phyloP scores from a whole-genome alignment of 2,329 filamentous ascomycete genomes.

The Sporothrix phasma region DNA sequence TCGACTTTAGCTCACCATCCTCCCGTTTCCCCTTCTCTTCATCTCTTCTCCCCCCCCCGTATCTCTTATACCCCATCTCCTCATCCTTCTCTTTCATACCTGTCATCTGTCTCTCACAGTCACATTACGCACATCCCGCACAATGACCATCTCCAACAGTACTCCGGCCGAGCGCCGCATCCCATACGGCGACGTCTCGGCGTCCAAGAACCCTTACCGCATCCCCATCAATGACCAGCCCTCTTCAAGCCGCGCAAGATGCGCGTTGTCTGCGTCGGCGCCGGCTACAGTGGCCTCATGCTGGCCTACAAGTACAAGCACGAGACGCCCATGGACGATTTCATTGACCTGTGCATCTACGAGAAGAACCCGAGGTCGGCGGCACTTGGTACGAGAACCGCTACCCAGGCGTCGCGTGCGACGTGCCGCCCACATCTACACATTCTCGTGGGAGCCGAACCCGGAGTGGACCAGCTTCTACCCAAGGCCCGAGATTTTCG shows the following conservation, averaged over 20 bases:
- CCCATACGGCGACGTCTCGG: not conserved
- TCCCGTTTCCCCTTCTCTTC: too few species aligned
- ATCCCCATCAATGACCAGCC: conserved; percentile 1
- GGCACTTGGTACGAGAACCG: conserved; percentile 51
- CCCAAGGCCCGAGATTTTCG: conserved; percentile 19
- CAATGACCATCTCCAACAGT: not conserved
- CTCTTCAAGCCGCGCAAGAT: conserved; percentile 10
- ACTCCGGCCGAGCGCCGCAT: not conserved
- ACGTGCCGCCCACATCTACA: conserved; percentile 52
- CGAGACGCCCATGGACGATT: not conserved
- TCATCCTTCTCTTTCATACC: not conserved
- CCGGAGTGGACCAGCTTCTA: conserved; percentile 26
- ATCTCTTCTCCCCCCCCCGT: not conserved
- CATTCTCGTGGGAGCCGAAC: conserved; percentile 46
- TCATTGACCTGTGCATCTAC: conserved; percentile 45
- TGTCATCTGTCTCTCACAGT: not conserved
- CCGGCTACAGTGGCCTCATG: conserved; percentile 6
- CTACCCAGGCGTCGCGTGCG: conserved; percentile 48
- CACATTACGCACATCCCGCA: not conserved
- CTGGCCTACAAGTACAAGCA: conserved; percentile 15
- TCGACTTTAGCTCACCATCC: too few species aligned
- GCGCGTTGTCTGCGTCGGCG: conserved; percentile 26
- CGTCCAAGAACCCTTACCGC: not conserved
- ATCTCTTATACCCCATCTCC: not conserved
- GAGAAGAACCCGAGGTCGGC: conserved; percentile 46